Base-by-base conservation (phyloP, 2,329 filamentous ascomycete genomes). In the Byssothecium circinans region DNA sequence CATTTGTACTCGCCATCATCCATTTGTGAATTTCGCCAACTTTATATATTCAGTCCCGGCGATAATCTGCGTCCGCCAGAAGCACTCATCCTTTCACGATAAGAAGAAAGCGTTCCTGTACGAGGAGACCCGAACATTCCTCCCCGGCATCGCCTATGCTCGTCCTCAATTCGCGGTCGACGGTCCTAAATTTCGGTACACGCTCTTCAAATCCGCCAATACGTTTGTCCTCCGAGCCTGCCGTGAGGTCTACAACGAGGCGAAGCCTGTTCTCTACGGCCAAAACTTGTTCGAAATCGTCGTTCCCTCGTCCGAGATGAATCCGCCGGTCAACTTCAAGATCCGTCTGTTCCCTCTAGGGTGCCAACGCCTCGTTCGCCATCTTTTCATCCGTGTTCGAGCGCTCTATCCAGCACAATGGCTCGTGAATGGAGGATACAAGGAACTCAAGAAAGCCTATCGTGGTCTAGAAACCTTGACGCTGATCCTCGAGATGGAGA, bases 231-330 rank as follows among this genome's bases (percentile, higher is more conserved):
- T 76, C 7, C 55, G 65, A 12, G 57, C 54, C 6, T 72, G 57
- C 52, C 70, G 69, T 38, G 61, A 70, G 10, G 54, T 76, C 43
- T 66, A 72, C 56, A 58, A 62, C 43, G 73, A 77, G 58, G 65
- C 73, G 6, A 69, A 66, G n/a, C 58, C 58, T 5, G 56, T 75
- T 14, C 61, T 77, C 14, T 76, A 76, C 55, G 61, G 64, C 38
- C 62, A 64, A 20, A 76, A 75, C 47, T 48, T 50, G 15, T 74
- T 75, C 54, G 62, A 62, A 1, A 51, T 69, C 35, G 32, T 49
- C 23, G 58, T 56, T 32, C 56, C 60, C 0, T 61, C 43, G 3
- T 45, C 46, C 2, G 64, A 69, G 17, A 27, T 58, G 7, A 43
- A 39, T 1, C 64, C 64, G 0, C 47, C 52, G 0, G 54, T 56